Evolutionary conservation across 208 protist genomes (phyloP).

Genomic region (Leishmania mexicana): DNA sequence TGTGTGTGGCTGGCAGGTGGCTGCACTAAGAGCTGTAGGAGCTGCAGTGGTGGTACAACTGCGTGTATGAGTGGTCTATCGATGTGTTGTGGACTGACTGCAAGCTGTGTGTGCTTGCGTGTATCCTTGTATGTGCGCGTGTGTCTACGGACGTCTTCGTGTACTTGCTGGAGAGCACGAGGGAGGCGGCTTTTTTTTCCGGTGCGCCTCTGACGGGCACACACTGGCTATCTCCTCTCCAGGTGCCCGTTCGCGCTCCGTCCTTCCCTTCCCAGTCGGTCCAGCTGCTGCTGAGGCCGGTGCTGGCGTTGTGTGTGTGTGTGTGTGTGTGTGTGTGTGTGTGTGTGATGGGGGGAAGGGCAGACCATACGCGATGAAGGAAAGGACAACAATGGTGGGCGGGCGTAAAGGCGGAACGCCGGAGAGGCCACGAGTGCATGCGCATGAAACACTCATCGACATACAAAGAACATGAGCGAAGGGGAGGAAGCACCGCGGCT

Average conservation of each 20-base stretch:
- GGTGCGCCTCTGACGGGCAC: not conserved
- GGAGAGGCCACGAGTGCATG: not conserved
- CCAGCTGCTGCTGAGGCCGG: not conserved
- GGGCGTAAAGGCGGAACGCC: not conserved
- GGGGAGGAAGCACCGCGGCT: not conserved
- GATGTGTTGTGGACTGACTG: not conserved
- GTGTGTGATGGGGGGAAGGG: not conserved
- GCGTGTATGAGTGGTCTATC: not conserved
- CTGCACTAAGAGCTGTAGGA: not conserved
- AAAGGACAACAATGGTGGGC: no score
- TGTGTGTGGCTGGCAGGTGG: not conserved
- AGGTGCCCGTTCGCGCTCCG: not conserved
- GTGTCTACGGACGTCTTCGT: not conserved
- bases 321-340: not conserved
- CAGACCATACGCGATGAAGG: not conserved
- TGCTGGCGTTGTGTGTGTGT: not conserved
- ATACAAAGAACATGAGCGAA: not conserved
- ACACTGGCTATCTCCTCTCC: not conserved
- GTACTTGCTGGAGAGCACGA: not conserved
- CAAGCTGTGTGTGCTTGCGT: not conserved
- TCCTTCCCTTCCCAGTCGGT: not conserved
- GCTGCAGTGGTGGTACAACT: not conserved
- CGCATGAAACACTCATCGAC: not conserved
- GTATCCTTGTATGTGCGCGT: not conserved
- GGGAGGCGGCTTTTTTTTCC: not conserved